A percentile compares a stretch with the other conserved stretches of the same genome.
Evolutionary conservation across 257 asterid species (phyloP).

Genomic region (Solanum gracilifrons): DNA sequence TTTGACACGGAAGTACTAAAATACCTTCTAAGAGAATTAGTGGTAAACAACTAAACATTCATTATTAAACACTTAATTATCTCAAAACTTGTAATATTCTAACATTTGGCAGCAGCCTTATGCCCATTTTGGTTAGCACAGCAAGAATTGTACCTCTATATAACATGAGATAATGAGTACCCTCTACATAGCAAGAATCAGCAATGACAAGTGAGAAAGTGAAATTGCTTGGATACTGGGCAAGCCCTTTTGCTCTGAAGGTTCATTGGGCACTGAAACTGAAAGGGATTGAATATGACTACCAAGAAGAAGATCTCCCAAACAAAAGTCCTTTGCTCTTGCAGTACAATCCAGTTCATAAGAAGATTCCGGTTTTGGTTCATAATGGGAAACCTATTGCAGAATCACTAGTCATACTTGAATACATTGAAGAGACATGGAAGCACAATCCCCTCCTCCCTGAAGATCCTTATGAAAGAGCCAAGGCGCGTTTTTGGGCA

Average conservation of each 20-base stretch:
- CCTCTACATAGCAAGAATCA: background rate
- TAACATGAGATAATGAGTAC: background rate
- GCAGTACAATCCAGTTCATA: slow-evolving; percentile 17
- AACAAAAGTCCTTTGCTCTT: slow-evolving; percentile 15
- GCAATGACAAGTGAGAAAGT: slow-evolving; percentile 12
- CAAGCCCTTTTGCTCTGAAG: slow-evolving; percentile 19
- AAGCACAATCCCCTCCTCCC: slow-evolving; percentile 16
- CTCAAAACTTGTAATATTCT: background rate
- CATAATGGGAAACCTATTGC: slow-evolving; percentile 13
- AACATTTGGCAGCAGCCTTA: background rate
- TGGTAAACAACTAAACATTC: background rate
- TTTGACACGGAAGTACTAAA: background rate
- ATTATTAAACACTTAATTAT: background rate
- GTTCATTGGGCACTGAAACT: slow-evolving; percentile 20
- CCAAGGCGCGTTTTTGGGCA: background rate
- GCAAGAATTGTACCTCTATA: background rate
- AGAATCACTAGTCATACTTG: slow-evolving; percentile 17
- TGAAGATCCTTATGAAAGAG: slow-evolving; percentile 17
- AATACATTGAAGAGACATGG: slow-evolving; percentile 22
- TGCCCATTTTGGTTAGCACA: background rate
- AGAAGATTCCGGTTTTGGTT: slow-evolving; percentile 15
- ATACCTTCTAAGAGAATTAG: background rate
- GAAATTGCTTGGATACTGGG: slow-evolving; percentile 18
- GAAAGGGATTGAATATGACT: slow-evolving; percentile 20
- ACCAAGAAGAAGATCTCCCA: slow-evolving; percentile 24